Evolutionary conservation across 352 stramenopile species (phyloP).

Genomic region (Phytopythium delawarense): DNA sequence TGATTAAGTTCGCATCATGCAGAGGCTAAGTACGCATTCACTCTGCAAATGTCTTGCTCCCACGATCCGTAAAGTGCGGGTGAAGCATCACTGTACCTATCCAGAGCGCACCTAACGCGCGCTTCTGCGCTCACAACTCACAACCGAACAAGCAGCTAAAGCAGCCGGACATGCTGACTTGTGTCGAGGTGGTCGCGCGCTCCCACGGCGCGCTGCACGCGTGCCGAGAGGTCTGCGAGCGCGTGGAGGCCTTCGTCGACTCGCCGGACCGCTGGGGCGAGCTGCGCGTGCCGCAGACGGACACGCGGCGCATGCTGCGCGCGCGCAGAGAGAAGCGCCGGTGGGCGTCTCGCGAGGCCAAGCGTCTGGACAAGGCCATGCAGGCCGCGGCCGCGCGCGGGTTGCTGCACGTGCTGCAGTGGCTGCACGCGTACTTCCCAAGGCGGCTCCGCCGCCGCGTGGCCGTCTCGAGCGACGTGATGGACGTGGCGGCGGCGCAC

Average conservation of each 20-base stretch:
- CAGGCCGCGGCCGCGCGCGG: slow-evolving; percentile 22
- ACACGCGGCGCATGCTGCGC: slow-evolving; percentile 6
- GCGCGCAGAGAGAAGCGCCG: background rate
- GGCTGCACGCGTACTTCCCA: slow-evolving; percentile 10
- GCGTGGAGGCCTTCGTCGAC: slow-evolving; percentile 53
- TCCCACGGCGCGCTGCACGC: slow-evolving; percentile 21
- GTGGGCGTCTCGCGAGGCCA: background rate
- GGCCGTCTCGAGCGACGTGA: slow-evolving; percentile 14
- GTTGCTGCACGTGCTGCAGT: slow-evolving; percentile 24
- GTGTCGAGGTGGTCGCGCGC: slow-evolving; percentile 33
- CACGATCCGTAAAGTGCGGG: background rate
- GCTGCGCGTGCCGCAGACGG: slow-evolving; percentile 6
- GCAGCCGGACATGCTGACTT: background rate
- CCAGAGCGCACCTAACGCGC: background rate
- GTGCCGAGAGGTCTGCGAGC: slow-evolving; percentile 24
- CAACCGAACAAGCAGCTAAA: background rate
- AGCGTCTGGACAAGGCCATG: slow-evolving; percentile 11
- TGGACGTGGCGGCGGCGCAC: slow-evolving; percentile 25
- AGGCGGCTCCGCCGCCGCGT: background rate
- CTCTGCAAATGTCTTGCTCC: background rate
- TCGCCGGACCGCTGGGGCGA: slow-evolving; percentile 42
- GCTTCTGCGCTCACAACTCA: background rate
- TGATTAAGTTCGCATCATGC: background rate
- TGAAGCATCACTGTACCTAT: background rate
- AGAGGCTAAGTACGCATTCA: background rate